Evolutionary conservation across 2,329 filamentous ascomycete species (phyloP).

Genomic region (Neonectria magnoliae): DNA sequence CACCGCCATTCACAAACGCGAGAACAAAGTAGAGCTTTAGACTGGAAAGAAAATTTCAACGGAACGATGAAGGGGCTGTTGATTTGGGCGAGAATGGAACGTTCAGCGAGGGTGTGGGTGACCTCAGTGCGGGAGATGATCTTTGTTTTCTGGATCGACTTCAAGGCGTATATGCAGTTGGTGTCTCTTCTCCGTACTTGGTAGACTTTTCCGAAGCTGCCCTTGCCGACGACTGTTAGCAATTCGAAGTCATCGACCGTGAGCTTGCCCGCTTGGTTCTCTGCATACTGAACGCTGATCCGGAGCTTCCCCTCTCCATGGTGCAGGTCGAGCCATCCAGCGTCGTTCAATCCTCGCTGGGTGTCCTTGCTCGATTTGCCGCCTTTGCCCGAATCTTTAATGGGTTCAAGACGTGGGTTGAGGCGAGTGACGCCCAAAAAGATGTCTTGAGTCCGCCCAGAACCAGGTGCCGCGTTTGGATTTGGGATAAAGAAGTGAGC

Average conservation of each 20-base stretch:
- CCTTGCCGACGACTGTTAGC: constrained; percentile 95
- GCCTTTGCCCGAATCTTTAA: constrained; percentile 49
- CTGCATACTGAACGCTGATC: constrained; percentile 92
- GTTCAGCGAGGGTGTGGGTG: constrained; percentile 91
- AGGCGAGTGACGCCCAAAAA: constrained; percentile 90
- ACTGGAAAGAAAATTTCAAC: constrained; percentile 98
- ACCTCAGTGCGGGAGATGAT: constrained; percentile 98
- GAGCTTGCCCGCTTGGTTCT: constrained; percentile 86
- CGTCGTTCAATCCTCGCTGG: constrained; percentile 76
- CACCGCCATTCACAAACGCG: constrained; percentile 95
- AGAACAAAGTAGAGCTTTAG: constrained; percentile 94
- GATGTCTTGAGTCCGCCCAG: constrained; percentile 91
- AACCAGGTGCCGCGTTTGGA: constrained; percentile 82
- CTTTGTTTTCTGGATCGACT: constrained; percentile 98
- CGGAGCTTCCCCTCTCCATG: constrained; percentile 89
- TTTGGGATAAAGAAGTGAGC: constrained; percentile 94
- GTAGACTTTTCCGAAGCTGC: constrained; percentile 98
- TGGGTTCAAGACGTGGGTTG: constrained; percentile 83
- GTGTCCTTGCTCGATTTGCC: constrained; percentile 64
- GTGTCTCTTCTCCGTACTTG: constrained; percentile 98
- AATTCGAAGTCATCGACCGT: constrained; percentile 96
- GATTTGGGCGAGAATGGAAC: constrained; percentile 95
- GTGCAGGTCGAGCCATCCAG: constrained; percentile 88
- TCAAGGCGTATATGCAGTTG: constrained; percentile 93
- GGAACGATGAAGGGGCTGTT: constrained; percentile 87